Base-by-base conservation (phyloP, 2,329 filamentous ascomycete species). In the Raffaelea ambrosiae region DNA sequence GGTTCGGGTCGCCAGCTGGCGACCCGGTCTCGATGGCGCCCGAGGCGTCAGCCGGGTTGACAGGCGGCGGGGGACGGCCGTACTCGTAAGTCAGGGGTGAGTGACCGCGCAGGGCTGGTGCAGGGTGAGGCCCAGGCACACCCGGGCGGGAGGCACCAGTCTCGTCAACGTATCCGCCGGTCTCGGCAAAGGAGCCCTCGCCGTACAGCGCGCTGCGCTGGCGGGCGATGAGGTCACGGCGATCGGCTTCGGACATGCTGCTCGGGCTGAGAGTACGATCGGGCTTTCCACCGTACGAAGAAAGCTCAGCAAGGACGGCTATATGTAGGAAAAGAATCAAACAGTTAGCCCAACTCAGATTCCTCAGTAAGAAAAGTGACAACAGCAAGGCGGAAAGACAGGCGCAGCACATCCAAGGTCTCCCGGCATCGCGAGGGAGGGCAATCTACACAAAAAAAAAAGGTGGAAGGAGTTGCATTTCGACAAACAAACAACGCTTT, bases 141-240 rank as follows among this genome's bases (percentile, higher is more conserved):
- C 81, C 81, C 26, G 80, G 68, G 52, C 84, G 81, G 33, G 79
- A 69, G 19, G 72, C 71, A 53, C 77, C 77, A 26, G 76, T 76
- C 60, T 90, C 86, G 52, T 89, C 84, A 44, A 81, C 73, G 59
- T 84, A 84, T 55, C 72, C 74, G 53, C 72, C 74, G 56, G 77
- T 79, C 56, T 84, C 82, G 61, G 84, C 81, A 63, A 88, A 84
- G 45, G 77, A 65, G 11, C 74, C 74, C 62, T 87, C 88, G 63
- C 89, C 88, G 67, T 97, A 98, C 56, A 98, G 72, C 55, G 91
- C 90, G 67, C 85, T 90, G 68, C 94, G 89, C 71, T 97, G 93
- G 62, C 91, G 90, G 58, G 90, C 87, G 67, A 97, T 95, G 66
- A 97, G 77, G 59, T 97, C 91, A 59, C 91, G 88, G 59, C 91